Conservation (phyloP, 2,329 filamentous ascomycete genomes). For the Tolypocladium paradoxum region DNA sequence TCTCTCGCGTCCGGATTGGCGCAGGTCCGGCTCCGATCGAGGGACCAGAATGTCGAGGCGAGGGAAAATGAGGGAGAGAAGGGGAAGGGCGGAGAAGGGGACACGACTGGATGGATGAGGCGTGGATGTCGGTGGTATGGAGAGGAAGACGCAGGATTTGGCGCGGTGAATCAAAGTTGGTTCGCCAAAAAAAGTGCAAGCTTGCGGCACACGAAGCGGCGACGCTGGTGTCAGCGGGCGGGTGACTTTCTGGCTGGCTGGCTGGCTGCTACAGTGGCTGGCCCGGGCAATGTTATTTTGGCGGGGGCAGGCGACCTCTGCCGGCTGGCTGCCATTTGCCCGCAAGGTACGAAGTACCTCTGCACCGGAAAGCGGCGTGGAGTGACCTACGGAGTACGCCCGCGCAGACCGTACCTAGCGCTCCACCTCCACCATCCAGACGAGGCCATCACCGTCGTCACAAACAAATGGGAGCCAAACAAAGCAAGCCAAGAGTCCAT, state of each 20-base stretch:
- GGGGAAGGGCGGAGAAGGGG: constrained; percentile 7
- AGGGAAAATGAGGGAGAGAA: constrained; percentile 10
- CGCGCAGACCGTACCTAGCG: no score
- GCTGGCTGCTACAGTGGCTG: not conserved
- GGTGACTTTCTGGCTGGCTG: no score
- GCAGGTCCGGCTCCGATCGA: not conserved
- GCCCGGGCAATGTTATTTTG: not conserved
- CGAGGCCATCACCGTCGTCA: not conserved
- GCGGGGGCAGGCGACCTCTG: not conserved
- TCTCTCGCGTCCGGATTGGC: not conserved
- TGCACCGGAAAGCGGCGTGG: not conserved
- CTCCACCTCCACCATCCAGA: not conserved
- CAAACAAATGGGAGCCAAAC: not conserved
- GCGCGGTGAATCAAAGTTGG: constrained; percentile 15
- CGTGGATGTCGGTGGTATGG: constrained; percentile 16
- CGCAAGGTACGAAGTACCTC: no score
- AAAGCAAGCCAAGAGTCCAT: not conserved
- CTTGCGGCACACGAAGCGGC: constrained; percentile 1
- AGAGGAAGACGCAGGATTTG: constrained; percentile 17
- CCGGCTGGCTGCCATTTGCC: not conserved
- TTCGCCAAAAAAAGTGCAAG: constrained; percentile 14
- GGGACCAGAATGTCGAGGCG: constrained; percentile 1
- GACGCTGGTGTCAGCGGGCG: not conserved
- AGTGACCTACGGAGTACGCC: not conserved
- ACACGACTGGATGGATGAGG: constrained; percentile 3